Evolutionary conservation across 164 flowering plant species (phyloP).

Genomic region (Magnolia changhungtana): DNA sequence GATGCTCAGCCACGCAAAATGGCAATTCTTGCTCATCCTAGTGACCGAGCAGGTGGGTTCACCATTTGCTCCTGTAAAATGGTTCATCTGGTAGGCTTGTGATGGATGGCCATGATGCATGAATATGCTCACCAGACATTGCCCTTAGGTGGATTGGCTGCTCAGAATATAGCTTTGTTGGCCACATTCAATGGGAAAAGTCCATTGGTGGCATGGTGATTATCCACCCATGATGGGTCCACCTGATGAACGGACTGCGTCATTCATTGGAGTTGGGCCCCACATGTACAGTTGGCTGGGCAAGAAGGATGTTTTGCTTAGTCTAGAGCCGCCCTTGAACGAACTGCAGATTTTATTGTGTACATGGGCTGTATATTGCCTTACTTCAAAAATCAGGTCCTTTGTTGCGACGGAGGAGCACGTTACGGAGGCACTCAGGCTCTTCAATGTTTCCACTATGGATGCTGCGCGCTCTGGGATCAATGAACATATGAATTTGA

Average conservation of each 20-base stretch:
- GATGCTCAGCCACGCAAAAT: neutral
- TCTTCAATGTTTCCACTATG: conserved; percentile 84
- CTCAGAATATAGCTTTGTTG: neutral
- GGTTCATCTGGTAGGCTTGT: neutral
- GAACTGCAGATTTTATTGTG: neutral
- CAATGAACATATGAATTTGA: conserved; percentile 68
- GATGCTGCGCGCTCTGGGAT: conserved; percentile 97
- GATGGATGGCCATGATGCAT: neutral
- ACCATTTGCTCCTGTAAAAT: neutral
- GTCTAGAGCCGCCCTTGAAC: neutral
- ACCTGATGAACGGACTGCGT: too few relatives aligned
- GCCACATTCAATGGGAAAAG: neutral
- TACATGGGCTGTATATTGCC: neutral
- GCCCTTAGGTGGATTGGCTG: neutral
- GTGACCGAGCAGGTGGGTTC: neutral
- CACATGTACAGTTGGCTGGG: too few relatives aligned
- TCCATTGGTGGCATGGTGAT: neutral
- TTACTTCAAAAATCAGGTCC: conserved; percentile 41
- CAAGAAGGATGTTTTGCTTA: too few relatives aligned
- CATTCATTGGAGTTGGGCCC: too few relatives aligned
- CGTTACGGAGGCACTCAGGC: conserved; percentile 79
- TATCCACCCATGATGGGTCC: too few relatives aligned
- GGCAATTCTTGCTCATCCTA: neutral
- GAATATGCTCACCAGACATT: neutral
- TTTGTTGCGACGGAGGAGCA: conserved; percentile 77